These are phyloP conservation scores for Pinus tabuliformis DNA, from an alignment of 75 land plant genomes.

Conservation along the genomic window DNA sequence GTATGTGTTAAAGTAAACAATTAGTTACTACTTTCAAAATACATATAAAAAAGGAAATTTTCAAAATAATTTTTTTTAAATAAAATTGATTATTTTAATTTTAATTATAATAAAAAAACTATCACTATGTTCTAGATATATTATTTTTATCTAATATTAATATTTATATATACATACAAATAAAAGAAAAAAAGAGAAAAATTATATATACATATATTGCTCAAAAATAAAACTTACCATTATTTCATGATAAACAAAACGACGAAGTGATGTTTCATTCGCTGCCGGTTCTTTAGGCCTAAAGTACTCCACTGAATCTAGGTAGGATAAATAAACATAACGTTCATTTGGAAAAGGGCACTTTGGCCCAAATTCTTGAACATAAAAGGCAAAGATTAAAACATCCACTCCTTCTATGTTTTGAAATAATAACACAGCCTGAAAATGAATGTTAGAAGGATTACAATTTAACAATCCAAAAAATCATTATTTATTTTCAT, in stretches of 20 bases:
- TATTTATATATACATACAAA: not conserved
- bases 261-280: slow-evolving; percentile 87
- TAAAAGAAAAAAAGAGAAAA: not conserved
- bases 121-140: too few relatives aligned
- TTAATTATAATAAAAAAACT: not conserved
- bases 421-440: slow-evolving; percentile 92
- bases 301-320: slow-evolving; percentile 99
- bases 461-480: too few relatives aligned
- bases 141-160: not conserved
- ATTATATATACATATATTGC: too few relatives aligned
- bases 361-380: slow-evolving; percentile 95
- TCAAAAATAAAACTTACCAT: slow-evolving; percentile 74
- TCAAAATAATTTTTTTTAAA: too few relatives aligned
- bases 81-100: not conserved
- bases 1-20: slow-evolving; percentile 11
- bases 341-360: slow-evolving; percentile 80
- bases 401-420: slow-evolving; percentile 99
- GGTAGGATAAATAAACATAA: slow-evolving; percentile 90
- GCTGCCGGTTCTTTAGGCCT: slow-evolving; percentile 87
- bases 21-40: not conserved
- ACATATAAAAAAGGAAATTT: too few relatives aligned
- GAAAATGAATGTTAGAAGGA: not conserved
- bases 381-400: slow-evolving; percentile 97
- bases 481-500: too few relatives aligned
- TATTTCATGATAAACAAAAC: slow-evolving; percentile 97